phyloP scores from a whole-genome alignment of 2,329 filamentous ascomycete species.

The Venturiaceae sp. region DNA sequence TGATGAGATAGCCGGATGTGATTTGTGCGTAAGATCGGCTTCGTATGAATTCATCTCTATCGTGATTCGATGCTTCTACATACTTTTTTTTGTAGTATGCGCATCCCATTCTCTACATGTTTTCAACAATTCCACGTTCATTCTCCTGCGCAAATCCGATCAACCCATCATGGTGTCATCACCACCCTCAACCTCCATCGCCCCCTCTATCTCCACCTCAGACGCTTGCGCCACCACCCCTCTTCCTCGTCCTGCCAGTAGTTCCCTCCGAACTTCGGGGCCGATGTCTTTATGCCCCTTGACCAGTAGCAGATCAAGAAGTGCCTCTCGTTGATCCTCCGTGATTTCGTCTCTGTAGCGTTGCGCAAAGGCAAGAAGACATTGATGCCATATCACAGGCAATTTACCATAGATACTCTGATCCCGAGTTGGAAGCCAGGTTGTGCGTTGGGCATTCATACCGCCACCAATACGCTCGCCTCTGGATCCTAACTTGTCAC shows the following conservation, averaged over 20 bases:
- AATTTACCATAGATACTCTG: slow-evolving; percentile 50
- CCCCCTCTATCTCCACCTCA: slow-evolving; percentile 39
- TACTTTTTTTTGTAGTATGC: no score
- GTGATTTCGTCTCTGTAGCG: slow-evolving; percentile 94
- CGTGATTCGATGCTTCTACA: no score
- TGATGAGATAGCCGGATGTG: no score
- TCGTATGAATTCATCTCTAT: no score
- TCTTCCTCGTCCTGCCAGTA: slow-evolving; percentile 78
- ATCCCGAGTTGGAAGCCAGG: not conserved
- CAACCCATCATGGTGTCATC: slow-evolving; percentile 71
- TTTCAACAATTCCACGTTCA: no score
- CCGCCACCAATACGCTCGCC: slow-evolving; percentile 13
- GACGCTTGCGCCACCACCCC: slow-evolving; percentile 37
- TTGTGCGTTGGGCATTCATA: slow-evolving; percentile 15
- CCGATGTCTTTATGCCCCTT: slow-evolving; percentile 83
- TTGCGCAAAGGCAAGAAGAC: slow-evolving; percentile 82
- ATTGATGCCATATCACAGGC: slow-evolving; percentile 95
- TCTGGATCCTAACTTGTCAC: slow-evolving; percentile 34
- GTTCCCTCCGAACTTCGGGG: slow-evolving; percentile 79
- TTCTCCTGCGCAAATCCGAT: no score
- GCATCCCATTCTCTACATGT: no score
- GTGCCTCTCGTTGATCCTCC: slow-evolving; percentile 83
- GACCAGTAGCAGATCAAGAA: slow-evolving; percentile 76
- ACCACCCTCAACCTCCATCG: slow-evolving; percentile 52
- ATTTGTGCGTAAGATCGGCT: no score